Evolutionary conservation across 352 stramenopile species (phyloP).

Genomic region (Phytophthora nicotianae): DNA sequence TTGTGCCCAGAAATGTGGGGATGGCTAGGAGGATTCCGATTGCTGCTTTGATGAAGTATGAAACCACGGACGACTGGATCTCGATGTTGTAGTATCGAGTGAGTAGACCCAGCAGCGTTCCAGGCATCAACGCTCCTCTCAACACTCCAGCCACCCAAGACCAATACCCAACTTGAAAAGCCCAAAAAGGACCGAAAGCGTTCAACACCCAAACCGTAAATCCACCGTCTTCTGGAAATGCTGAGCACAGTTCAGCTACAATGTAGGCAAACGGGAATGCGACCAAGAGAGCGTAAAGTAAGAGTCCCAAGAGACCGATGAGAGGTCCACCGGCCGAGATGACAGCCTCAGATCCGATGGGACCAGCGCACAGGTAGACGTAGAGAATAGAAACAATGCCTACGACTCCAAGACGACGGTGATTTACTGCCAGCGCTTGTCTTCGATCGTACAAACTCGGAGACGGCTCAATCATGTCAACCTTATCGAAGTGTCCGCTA

Average conservation of each 20-base stretch:
- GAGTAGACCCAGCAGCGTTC: conserved; percentile 36
- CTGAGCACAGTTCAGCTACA: conserved; percentile 90
- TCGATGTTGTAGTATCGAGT: conserved; percentile 43
- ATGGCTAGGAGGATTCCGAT: conserved; percentile 46
- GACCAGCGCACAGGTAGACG: conserved; percentile 44
- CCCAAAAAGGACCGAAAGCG: conserved; percentile 89
- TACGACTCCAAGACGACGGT: conserved; percentile 36
- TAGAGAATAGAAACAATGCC: conserved; percentile 46
- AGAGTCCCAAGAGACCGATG: conserved; percentile 78
- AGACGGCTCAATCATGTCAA: conserved; percentile 45
- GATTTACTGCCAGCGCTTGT: conserved; percentile 19
- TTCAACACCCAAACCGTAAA: conserved; percentile 92
- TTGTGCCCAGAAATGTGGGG: conserved; percentile 50
- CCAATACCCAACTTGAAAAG: conserved; percentile 76
- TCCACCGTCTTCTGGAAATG: conserved; percentile 85
- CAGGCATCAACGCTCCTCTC: conserved; percentile 72
- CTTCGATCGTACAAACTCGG: conserved; percentile 27
- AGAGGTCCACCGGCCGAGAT: conserved; percentile 48
- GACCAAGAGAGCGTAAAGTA: conserved; percentile 89
- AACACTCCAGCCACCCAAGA: conserved; percentile 85
- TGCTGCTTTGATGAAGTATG: conserved; percentile 46
- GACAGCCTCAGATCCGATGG: conserved; percentile 39
- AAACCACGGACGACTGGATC: conserved; percentile 24
- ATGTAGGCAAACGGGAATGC: conserved; percentile 90
- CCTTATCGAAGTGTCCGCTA: conserved; percentile 31